phyloP scores from a whole-genome alignment of 768 basidiomycete species.

The Collybia sordida region DNA sequence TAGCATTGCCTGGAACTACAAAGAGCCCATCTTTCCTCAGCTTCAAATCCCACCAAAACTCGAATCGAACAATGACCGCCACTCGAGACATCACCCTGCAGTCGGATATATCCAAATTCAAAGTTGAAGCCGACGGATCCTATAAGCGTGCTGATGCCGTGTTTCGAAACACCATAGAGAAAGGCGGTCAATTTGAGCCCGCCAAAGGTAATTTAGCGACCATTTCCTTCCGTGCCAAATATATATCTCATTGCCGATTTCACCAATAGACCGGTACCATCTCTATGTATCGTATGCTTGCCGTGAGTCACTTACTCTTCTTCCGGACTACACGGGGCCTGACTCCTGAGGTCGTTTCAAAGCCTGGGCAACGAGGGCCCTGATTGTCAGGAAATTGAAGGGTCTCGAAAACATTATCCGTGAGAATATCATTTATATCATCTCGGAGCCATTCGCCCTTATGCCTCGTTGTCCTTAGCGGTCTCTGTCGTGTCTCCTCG shows the following conservation, averaged over 20 bases:
- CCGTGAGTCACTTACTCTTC: slow-evolving; percentile 44
- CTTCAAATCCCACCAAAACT: background rate
- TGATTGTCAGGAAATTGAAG: slow-evolving; percentile 90
- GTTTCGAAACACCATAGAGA: slow-evolving; percentile 56
- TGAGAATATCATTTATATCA: slow-evolving; percentile 32
- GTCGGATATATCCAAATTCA: slow-evolving; percentile 53
- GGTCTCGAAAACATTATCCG: slow-evolving; percentile 84
- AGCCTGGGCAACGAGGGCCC: slow-evolving; percentile 93
- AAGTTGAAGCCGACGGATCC: slow-evolving; percentile 45
- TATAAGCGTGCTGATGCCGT: slow-evolving; percentile 54
- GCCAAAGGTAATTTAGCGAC: slow-evolving; percentile 80
- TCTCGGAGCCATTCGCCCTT: slow-evolving; percentile 5
- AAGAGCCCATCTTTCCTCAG: background rate
- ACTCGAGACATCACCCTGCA: slow-evolving; percentile 32
- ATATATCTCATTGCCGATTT: no score
- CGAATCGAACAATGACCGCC: slow-evolving; percentile 16
- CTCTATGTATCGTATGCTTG: slow-evolving; percentile 89
- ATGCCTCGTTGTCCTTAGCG: slow-evolving; percentile 38
- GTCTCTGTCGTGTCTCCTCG: slow-evolving; percentile 82
- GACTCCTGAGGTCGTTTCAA: slow-evolving; percentile 3
- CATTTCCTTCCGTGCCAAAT: slow-evolving; percentile 1
- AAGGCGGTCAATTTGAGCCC: slow-evolving; percentile 63
- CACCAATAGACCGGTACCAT: slow-evolving; percentile 73
- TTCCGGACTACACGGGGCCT: background rate
- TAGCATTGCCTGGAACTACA: background rate